Base-by-base conservation (phyloP, 305 asterid genomes). In the Solanum hybrid region DNA sequence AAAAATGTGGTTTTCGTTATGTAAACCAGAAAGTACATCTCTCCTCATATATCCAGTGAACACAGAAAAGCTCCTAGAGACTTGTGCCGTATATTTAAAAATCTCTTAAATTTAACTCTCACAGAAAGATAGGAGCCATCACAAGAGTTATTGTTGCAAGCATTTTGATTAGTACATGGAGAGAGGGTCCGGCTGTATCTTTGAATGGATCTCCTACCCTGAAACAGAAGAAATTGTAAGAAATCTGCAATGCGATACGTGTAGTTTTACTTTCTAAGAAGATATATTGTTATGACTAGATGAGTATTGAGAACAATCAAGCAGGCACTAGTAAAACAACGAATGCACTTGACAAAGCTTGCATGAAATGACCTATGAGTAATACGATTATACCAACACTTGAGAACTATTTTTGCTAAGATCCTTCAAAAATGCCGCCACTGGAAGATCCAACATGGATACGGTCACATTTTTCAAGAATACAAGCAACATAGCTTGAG, bases 151-250 rank as follows among this genome's bases (percentile, higher is more conserved):
- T 97, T 11, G 99, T 97, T 70, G 99, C 99, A 92, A 97, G 95
- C 99, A 97, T 95, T 91, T 97, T 97, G 89, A 97, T 97, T 37
- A 97, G 98, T 33, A 97, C 99, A 87, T 97, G 99, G 89, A 97
- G 89, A 26, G 99, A 97, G 86, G 99, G 99, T 37, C 99, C 99
- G 5, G 99, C 99, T 12, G 99, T 97, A 93, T 97, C 99, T 90
- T 97, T 97, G 92, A 97, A 97, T 41, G 99, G 99, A 79, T 97
- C 99, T 79, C 99, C 99, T 87, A 97, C 99, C 61, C 99, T 97
- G 95, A 92, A 85, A n/a, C 33, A 20, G 34, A 26, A 33, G 87
- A 84, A 84, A 51, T 57, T 57, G 41, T 51, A 51, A 85, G 22
- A 31, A 57, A 26, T 57, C 12, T 20, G 31, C 77, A 51, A 6